Evolutionary conservation across 768 basidiomycete species (phyloP).

Genomic region (Amanita exitialis): DNA sequence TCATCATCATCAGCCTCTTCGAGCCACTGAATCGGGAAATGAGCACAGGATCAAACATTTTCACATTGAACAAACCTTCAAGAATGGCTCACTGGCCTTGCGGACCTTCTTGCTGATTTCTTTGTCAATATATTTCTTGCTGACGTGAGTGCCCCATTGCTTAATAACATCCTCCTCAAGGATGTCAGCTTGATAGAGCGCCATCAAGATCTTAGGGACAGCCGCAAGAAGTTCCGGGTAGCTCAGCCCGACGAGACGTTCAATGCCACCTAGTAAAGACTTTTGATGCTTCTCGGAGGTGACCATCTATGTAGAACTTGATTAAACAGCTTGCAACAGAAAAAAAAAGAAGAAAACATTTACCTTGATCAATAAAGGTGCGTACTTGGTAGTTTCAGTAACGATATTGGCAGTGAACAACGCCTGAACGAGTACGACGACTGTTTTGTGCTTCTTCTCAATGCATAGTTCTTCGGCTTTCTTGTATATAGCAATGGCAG

Average conservation of each 20-base stretch:
- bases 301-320: constrained; percentile 48
- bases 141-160: constrained; percentile 94
- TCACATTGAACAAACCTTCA: constrained; percentile 49
- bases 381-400: constrained; percentile 53
- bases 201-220: constrained; percentile 92
- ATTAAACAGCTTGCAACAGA: constrained; percentile 5
- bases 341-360: constrained; percentile 11
- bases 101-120: constrained; percentile 93
- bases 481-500: constrained; percentile 66
- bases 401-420: constrained; percentile 73
- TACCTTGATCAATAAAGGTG: constrained; percentile 70
- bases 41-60: not conserved
- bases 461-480: constrained; percentile 88
- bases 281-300: constrained; percentile 95
- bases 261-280: constrained; percentile 85
- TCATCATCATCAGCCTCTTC: constrained; percentile 81
- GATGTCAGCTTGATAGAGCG: constrained; percentile 84
- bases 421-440: constrained; percentile 74
- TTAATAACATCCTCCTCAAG: constrained; percentile 85
- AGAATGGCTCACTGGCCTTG: constrained; percentile 91
- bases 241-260: constrained; percentile 69
- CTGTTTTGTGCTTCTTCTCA: constrained; percentile 89
- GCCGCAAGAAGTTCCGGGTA: constrained; percentile 60
- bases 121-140: constrained; percentile 94
- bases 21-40: constrained; percentile 52